Conservation (phyloP, 495 filamentous ascomycete genomes). For the Elaphomyces granulatus region DNA sequence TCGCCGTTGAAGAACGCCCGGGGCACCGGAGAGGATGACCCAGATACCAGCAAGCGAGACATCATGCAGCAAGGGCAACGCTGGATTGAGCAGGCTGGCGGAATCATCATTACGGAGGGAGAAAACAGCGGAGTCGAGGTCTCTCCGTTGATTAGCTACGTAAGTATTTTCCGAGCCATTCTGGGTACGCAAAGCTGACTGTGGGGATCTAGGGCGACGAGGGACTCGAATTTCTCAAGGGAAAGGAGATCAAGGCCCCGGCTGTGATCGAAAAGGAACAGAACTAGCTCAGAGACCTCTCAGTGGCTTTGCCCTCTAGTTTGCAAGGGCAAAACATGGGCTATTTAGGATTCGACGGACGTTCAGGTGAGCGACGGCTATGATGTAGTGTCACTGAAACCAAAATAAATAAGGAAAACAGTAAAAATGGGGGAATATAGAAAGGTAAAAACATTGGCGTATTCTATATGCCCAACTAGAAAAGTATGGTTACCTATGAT, state of each 20-base stretch:
- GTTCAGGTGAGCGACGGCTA: no score
- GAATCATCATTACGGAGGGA: constrained; percentile 55
- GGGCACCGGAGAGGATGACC: constrained; percentile 84
- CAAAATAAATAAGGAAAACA: neutral
- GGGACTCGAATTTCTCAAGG: constrained; percentile 64
- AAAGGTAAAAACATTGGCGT: no score
- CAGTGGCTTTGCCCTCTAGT: no score
- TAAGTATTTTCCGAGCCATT: constrained; percentile 36
- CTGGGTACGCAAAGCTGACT: constrained; percentile 17
- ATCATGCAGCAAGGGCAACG: constrained; percentile 78
- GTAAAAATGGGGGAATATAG: neutral
- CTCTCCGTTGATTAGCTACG: constrained; percentile 88
- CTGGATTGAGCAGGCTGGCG: constrained; percentile 72
- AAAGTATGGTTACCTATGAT: no score
- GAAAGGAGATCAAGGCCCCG: constrained; percentile 58
- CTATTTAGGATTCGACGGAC: no score
- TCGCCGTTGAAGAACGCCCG: constrained; percentile 93
- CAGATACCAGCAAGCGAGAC: constrained; percentile 77
- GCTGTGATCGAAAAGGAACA: constrained; percentile 65
- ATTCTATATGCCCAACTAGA: no score
- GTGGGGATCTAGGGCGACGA: constrained; percentile 56
- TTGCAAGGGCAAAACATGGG: neutral
- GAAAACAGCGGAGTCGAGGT: constrained; percentile 67
- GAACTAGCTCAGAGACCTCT: neutral
- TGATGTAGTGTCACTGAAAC: no score